Percentiles rank a stretch among this genome's conserved stretches.
phyloP scores from a whole-genome alignment of 768 basidiomycete genomes.

The Rhizopogon vulgaris region DNA sequence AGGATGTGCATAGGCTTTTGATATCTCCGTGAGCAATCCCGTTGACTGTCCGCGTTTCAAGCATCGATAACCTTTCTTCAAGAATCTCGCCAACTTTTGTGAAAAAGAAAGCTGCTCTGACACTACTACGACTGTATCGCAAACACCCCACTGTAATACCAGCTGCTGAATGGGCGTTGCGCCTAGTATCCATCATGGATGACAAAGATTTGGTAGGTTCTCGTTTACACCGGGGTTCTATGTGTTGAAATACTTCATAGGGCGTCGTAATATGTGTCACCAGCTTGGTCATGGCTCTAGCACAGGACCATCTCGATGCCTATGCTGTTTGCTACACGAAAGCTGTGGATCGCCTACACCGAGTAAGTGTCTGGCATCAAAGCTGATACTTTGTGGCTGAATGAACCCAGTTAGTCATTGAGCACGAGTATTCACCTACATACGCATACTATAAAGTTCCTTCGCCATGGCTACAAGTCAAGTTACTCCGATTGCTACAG shows the following conservation, averaged over 20 bases:
- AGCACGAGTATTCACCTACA: slow-evolving; percentile 80
- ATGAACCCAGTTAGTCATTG: slow-evolving; percentile 69
- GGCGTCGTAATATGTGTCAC: slow-evolving; percentile 94
- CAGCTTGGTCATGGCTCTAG: slow-evolving; percentile 87
- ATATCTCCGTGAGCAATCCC: slow-evolving; percentile 76
- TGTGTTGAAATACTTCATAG: slow-evolving; percentile 32
- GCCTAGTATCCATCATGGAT: slow-evolving; percentile 94
- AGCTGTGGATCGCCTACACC: slow-evolving; percentile 83
- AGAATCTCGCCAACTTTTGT: slow-evolving; percentile 95
- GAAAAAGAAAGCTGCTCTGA: slow-evolving; percentile 97
- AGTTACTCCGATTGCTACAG: slow-evolving; percentile 85
- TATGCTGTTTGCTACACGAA: slow-evolving; percentile 92
- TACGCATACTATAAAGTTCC: slow-evolving; percentile 99
- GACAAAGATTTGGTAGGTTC: slow-evolving; percentile 71
- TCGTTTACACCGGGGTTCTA: neutral
- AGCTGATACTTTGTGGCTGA: slow-evolving; percentile 6
- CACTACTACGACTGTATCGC: slow-evolving; percentile 85
- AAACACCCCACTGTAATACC: slow-evolving; percentile 95
- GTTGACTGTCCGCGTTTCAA: neutral
- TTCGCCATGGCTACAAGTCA: slow-evolving; percentile 96
- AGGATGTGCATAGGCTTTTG: slow-evolving; percentile 89
- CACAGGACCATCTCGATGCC: slow-evolving; percentile 89
- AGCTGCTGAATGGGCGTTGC: slow-evolving; percentile 90
- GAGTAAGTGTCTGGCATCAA: slow-evolving; percentile 39
- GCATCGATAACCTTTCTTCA: slow-evolving; percentile 9